Evolutionary conservation across 2,329 filamentous ascomycete genomes (phyloP), one percentile per base, ranked within the genome.

Genomic region (Aspergillus fumigatus): DNA sequence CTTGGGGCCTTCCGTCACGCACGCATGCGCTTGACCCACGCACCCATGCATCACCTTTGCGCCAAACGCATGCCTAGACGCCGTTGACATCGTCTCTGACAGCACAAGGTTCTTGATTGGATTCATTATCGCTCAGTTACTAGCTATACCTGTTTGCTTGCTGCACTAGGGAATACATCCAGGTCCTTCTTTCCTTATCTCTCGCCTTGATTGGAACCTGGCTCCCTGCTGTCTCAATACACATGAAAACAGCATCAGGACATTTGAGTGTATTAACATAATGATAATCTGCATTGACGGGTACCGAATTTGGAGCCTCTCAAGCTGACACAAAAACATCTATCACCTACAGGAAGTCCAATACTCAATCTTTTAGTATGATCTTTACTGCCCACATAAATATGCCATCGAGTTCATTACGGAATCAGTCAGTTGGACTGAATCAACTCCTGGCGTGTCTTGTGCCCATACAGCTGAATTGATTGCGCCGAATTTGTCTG

Each of bases 381-480:
- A 17, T 38, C 3, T 7, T 38, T 38, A 38, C 14, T 38, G 4
- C 7, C 14, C 17, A 17, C 32, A 7, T 38, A 17, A 38, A 38
- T 38, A 17, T 38, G 14, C 32, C 14, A 38, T 38, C 41, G 21
- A 23, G 19, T 21, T 21, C 11, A 11, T 14, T 45, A 45, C 10
- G 4, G 21, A 45, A 23, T 45, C 41, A 45, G 1, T 9, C 41
- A 26, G 43, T 48, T 25, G 56, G 63, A 52, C 60, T 66, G 50
- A 70, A 79, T 54, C 70, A 69, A 64, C 76, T 79, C 67, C 65
- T 75, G 11, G 67, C 79, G 79, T 1, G 65, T 59, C 23, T 73
- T 75, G 11, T 81, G 76, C 0, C 82, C 82, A 59, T 77, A 82
- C 2, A 80, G 58, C 57, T 80, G 9, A 10, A 43, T 21, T n/a